Base-by-base conservation (phyloP, 768 basidiomycete species). In the Fomitopsis pulvina region DNA sequence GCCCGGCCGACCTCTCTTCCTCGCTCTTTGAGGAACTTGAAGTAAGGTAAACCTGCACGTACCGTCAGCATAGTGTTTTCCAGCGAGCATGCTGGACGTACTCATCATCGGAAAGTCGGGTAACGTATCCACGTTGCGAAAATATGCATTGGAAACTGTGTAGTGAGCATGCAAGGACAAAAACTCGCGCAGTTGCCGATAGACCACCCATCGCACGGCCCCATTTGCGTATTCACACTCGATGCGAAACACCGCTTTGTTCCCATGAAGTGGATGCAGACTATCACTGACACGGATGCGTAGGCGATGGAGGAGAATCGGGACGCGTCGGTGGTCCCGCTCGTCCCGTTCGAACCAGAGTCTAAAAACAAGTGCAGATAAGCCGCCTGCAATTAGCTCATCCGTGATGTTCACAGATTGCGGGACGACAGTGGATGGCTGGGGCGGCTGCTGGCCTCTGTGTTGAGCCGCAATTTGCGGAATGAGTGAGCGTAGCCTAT, bases 151-250 rank as follows among this genome's bases (percentile, higher is more conserved):
- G 8, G 91, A 85, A 18, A 96, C 71, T 1, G 85, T 73, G 63
- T 95, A 96, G 63, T 97, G 93, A 0, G 85, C 77, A 64, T 97
- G 94, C 21, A 99, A 68, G 22, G 86, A 86, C 41, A 95, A 48
- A 61, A 99, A 96, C 64, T 98, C 95, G 53, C 90, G 83, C 47
- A 96, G 75, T 67, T 94, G 85, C 46, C 95, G 84, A 66, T 92
- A 92, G n/a, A 92, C 77, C 25, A 96, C 94, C 95, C 96, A 99
- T 65, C 92, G 74, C 61, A 78, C 82, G 11, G 85, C 84, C 20
- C 92, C 92, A 56, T 95, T 93, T 0, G 92, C 95, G 64, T 99
- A 98, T 66, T 96, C 90, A 63, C 93, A 97, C 66, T 94, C 92
- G 57, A 94, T 92, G 14, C 91, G 80, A 63, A 94, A 94, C 2